These are phyloP conservation scores for Chlamydomonas incerta DNA, from an alignment of 139 green algal species.

Conservation along the genomic window DNA sequence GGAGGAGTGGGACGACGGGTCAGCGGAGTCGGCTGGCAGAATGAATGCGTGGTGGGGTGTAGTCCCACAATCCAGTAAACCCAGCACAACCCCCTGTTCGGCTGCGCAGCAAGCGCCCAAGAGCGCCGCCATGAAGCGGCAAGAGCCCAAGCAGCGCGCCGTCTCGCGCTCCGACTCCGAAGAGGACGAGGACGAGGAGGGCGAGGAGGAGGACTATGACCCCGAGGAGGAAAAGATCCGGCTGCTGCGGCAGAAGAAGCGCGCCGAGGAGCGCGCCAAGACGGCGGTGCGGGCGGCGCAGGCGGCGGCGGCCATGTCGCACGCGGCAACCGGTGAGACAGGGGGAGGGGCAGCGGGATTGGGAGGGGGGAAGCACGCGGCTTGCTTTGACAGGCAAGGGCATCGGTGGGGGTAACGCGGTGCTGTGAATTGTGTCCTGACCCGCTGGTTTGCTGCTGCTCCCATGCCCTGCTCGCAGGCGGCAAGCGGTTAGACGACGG, in stretches of 20 bases:
- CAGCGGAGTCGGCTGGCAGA: too few species aligned
- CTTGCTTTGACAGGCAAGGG: too few species aligned
- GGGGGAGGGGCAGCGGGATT: background rate
- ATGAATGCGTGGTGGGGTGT: too few species aligned
- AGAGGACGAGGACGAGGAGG: background rate
- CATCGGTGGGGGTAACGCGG: too few species aligned
- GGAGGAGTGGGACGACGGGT: too few species aligned
- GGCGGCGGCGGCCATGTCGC: background rate
- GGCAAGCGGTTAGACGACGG: background rate
- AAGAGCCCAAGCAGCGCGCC: background rate
- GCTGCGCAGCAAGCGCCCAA: conserved; percentile 1
- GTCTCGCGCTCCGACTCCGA: background rate
- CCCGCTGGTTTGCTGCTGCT: too few species aligned
- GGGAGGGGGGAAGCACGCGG: background rate
- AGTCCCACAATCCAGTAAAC: too few species aligned
- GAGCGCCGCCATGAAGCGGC: background rate
- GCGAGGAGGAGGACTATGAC: conserved; percentile 30
- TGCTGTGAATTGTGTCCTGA: too few species aligned
- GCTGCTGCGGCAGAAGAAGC: background rate
- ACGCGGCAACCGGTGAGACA: background rate
- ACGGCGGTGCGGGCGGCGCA: background rate
- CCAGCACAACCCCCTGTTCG: too few species aligned
- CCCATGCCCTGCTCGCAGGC: background rate
- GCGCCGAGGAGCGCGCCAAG: background rate
- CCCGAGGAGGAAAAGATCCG: conserved; percentile 28